A percentile compares a stretch with the other conserved stretches of the same genome.
Conservation (phyloP, 1,284 basidiomycete genomes). For the Leccinum fallax region DNA sequence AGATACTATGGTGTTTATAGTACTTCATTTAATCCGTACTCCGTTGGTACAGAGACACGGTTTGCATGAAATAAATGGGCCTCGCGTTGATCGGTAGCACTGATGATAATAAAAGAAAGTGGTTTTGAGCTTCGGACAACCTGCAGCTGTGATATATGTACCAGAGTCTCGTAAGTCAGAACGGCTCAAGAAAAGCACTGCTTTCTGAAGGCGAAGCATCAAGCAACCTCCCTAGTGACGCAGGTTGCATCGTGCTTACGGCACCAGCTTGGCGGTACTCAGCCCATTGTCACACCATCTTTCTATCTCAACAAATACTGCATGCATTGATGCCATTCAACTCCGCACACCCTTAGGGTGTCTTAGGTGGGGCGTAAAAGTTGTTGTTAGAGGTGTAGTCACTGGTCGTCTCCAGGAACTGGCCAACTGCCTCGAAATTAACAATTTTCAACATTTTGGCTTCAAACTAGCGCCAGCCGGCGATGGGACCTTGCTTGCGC, state of each 20-base stretch:
- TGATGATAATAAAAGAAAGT: background rate
- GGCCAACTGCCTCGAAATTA: too few relatives aligned
- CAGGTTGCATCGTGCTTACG: too few relatives aligned
- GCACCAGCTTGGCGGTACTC: too few relatives aligned
- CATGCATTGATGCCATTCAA: background rate
- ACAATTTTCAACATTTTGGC: too few relatives aligned
- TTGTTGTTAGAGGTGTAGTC: background rate
- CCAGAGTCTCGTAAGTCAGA: background rate
- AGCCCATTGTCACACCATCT: too few relatives aligned
- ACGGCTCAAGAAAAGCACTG: background rate
- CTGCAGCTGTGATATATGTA: background rate
- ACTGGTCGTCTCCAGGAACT: background rate
- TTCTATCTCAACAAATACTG: background rate
- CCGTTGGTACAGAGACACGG: background rate
- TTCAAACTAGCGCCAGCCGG: too few relatives aligned
- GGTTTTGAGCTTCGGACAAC: background rate
- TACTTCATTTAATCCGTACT: background rate
- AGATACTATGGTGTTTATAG: slow-evolving; percentile 26
- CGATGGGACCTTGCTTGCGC: too few relatives aligned
- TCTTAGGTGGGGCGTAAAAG: background rate
- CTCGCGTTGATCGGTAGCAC: too few relatives aligned
- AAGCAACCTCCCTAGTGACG: background rate
- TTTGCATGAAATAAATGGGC: background rate
- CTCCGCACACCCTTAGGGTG: background rate
- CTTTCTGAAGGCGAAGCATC: background rate